Conservation (phyloP, 192 early-diverging fungal species). For the Coemansia sp. region DNA sequence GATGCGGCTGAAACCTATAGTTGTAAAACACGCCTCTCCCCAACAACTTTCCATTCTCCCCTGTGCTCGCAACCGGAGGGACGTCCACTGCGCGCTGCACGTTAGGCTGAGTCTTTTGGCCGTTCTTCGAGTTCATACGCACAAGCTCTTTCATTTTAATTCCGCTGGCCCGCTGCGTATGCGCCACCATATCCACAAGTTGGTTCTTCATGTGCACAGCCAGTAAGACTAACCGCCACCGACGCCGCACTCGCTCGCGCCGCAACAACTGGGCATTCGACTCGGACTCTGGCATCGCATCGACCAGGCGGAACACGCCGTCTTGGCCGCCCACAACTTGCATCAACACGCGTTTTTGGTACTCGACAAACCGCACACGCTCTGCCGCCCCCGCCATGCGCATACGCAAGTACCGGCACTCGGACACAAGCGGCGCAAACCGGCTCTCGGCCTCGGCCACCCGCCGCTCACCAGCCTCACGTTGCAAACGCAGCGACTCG, state of each 20-base stretch:
- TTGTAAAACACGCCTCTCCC: conserved; percentile 1
- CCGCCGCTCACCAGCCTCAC: background rate
- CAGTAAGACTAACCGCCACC: conserved; percentile 35
- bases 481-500: conserved; percentile 7
- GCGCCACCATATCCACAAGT: conserved; percentile 7
- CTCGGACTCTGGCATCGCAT: conserved; percentile 1
- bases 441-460: background rate
- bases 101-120: background rate
- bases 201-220: conserved; percentile 30
- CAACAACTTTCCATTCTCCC: no score
- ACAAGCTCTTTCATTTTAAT: conserved; percentile 29
- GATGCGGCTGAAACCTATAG: conserved; percentile 23
- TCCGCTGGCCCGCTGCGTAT: conserved; percentile 6
- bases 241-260: conserved; percentile 10
- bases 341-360: conserved; percentile 28
- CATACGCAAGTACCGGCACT: conserved; percentile 29
- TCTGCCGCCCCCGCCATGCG: conserved; percentile 22
- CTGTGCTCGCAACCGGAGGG: background rate
- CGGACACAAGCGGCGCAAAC: conserved; percentile 4
- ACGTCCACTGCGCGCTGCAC: background rate
- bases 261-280: background rate
- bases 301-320: conserved; percentile 27
- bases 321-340: conserved; percentile 34
- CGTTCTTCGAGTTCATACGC: background rate
- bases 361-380: conserved; percentile 15